phyloP scores from a whole-genome alignment of 2,329 filamentous ascomycete genomes.

The Ophiocordyceps camponoti-saundersi region DNA sequence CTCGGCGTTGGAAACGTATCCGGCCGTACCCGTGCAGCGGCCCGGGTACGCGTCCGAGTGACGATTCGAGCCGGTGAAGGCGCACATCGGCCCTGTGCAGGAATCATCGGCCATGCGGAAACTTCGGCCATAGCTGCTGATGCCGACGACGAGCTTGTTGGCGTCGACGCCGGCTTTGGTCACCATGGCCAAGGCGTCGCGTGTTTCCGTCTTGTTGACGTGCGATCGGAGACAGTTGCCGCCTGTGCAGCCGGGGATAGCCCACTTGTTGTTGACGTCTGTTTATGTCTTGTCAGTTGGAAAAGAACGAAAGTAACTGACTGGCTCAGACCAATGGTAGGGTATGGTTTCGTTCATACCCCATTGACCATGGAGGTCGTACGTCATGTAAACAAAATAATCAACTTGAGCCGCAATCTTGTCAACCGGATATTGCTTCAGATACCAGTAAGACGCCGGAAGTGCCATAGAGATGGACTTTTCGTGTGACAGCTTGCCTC shows the following conservation, averaged over 20 bases:
- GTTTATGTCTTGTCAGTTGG: too few relatives aligned
- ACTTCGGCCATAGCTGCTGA: neutral
- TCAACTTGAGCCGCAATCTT: conserved; percentile 10
- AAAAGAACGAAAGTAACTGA: too few relatives aligned
- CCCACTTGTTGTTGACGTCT: conserved; percentile 10
- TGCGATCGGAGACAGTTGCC: conserved; percentile 18
- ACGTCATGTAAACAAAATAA: conserved; percentile 19
- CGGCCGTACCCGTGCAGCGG: conserved; percentile 9
- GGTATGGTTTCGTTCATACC: conserved; percentile 9
- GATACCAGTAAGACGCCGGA: conserved; percentile 17
- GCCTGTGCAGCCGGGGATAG: conserved; percentile 7
- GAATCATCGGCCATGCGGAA: neutral
- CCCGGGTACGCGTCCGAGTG: conserved; percentile 7
- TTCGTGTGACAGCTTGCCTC: conserved; percentile 1
- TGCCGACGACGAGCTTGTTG: neutral
- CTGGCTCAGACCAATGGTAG: too few relatives aligned
- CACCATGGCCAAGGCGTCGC: conserved; percentile 14
- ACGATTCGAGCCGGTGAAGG: conserved; percentile 2
- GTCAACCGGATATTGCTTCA: conserved; percentile 4
- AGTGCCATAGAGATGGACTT: conserved; percentile 15
- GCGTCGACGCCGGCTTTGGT: conserved; percentile 15
- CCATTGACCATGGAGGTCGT: conserved; percentile 18
- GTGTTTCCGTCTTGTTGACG: conserved; percentile 18
- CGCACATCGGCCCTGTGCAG: neutral
- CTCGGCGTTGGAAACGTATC: conserved; percentile 12